These are phyloP conservation scores for Fusarium sp. DNA, from an alignment of 2,329 filamentous ascomycete genomes.

Conservation along the genomic window DNA sequence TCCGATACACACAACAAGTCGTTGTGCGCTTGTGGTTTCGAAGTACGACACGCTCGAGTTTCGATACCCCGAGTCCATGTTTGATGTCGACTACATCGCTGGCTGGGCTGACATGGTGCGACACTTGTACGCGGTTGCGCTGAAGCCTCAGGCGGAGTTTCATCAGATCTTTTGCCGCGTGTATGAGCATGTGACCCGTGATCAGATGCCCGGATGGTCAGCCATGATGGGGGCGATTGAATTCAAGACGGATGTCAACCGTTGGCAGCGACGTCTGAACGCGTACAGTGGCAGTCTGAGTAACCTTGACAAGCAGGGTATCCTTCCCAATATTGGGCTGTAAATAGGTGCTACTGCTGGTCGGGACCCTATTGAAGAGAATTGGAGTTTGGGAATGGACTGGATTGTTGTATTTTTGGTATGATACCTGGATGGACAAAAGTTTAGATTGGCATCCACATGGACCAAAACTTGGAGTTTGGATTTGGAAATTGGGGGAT, in stretches of 20 bases:
- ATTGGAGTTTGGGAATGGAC: not conserved
- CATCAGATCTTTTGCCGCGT: constrained; percentile 35
- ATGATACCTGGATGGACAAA: not conserved
- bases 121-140: constrained; percentile 43
- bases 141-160: constrained; percentile 35
- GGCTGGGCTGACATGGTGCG: constrained; percentile 47
- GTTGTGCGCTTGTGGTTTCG: constrained; percentile 47
- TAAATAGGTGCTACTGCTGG: not conserved
- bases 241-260: constrained; percentile 18
- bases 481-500: constrained; percentile 5
- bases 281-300: constrained; percentile 34
- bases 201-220: constrained; percentile 37
- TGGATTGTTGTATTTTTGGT: not conserved
- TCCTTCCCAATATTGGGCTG: constrained; percentile 21
- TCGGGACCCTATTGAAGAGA: no score
- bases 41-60: constrained; percentile 49
- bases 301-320: constrained; percentile 43
- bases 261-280: constrained; percentile 34
- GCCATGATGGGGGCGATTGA: constrained; percentile 40
- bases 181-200: constrained; percentile 45
- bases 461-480: constrained; percentile 5
- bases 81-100: constrained; percentile 46
- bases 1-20: constrained; percentile 41
- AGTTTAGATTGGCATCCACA: constrained; percentile 2
- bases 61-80: constrained; percentile 49